Evolutionary conservation across 352 stramenopile genomes (phyloP).

Genomic region (Pythium scleroteichum): DNA sequence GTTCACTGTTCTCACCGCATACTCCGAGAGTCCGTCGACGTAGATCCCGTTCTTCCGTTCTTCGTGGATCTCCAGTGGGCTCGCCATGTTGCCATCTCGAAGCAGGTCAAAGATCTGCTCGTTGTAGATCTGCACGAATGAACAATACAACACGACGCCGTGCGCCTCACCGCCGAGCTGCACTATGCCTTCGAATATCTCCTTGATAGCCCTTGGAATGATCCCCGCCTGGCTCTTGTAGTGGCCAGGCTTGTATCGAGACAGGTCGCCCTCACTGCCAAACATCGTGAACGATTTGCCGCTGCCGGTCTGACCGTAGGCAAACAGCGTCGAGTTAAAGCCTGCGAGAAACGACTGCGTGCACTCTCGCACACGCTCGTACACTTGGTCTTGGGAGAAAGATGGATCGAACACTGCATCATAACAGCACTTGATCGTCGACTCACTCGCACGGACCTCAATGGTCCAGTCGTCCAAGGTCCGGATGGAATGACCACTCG

Average conservation of each 20-base stretch:
- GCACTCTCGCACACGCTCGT: constrained; percentile 74
- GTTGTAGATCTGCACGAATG: constrained; percentile 92
- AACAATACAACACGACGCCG: constrained; percentile 65
- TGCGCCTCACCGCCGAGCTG: constrained; percentile 52
- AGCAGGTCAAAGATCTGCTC: constrained; percentile 91
- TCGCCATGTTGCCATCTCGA: constrained; percentile 74
- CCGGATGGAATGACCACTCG: constrained; percentile 23
- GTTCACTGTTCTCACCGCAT: constrained; percentile 79
- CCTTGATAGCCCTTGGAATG: constrained; percentile 89
- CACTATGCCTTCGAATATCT: constrained; percentile 76
- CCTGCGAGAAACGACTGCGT: constrained; percentile 77
- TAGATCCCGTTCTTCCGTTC: constrained; percentile 87
- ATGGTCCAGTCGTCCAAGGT: constrained; percentile 48
- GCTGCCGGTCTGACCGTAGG: constrained; percentile 83
- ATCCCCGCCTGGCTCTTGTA: constrained; percentile 84
- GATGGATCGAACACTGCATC: constrained; percentile 80
- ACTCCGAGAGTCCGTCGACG: constrained; percentile 91
- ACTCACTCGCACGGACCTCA: constrained; percentile 68
- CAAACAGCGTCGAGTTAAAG: constrained; percentile 86
- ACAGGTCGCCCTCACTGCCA: constrained; percentile 68
- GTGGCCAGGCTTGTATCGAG: constrained; percentile 69
- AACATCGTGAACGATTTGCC: constrained; percentile 91
- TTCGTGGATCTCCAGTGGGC: constrained; percentile 84
- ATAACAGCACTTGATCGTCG: constrained; percentile 77
- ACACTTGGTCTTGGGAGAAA: constrained; percentile 78